Evolutionary conservation across 225 moss, liverwort and hornwort species (phyloP).

Genomic region (Sphagnum tenellum): DNA sequence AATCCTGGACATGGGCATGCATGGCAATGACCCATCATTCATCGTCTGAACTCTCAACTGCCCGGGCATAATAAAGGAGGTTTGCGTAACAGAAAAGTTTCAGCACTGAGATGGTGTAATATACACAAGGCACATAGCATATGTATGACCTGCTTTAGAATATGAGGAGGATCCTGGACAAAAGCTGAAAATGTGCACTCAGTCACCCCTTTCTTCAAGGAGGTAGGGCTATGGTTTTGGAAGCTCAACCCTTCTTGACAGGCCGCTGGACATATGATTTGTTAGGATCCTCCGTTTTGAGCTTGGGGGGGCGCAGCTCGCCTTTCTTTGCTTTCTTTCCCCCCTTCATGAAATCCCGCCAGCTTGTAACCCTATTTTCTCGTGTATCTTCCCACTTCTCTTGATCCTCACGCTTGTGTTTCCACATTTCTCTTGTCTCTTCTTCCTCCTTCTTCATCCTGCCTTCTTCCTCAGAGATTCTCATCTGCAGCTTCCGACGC

Average conservation of each 20-base stretch:
- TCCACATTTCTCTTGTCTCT: constrained; percentile 99
- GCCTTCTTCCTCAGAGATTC: constrained; percentile 98
- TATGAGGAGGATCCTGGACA: no score
- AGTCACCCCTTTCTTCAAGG: no score
- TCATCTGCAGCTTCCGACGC: constrained; percentile 91
- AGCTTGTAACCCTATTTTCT: constrained; percentile 97
- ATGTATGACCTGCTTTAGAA: no score
- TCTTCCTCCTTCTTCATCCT: constrained; percentile 98
- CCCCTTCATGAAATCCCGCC: constrained; percentile 98
- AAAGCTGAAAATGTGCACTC: no score
- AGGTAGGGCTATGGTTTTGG: no score
- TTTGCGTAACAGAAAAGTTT: no score
- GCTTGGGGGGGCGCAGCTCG: constrained; percentile 92
- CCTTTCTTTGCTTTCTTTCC: constrained; percentile 96
- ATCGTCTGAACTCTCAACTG: no score
- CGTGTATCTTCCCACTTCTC: constrained; percentile 99
- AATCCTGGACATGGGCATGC: no score
- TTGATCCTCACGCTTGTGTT: constrained; percentile 95
- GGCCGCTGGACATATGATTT: constrained; percentile 99
- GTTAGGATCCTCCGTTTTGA: constrained; percentile 99
- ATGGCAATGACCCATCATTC: no score
- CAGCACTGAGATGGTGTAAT: no score
- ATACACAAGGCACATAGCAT: no score
- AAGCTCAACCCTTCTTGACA: constrained; percentile 85
- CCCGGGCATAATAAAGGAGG: no score